Evolutionary conservation across 2,329 filamentous ascomycete species (phyloP), one percentile per base, ranked within the genome.

Genomic region (Plenodomus biglobosus): DNA sequence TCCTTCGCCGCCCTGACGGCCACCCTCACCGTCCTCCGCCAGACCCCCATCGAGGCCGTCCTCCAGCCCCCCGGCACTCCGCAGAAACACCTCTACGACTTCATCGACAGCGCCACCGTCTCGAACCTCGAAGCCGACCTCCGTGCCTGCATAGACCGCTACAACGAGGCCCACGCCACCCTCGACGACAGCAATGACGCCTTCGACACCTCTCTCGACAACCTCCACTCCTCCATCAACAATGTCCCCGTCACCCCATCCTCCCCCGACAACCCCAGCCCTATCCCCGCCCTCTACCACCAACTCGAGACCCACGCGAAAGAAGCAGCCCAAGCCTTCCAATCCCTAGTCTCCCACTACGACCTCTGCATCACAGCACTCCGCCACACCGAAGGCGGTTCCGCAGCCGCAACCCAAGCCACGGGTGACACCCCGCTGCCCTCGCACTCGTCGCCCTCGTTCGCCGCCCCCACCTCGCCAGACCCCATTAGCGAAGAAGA

Each of bases 331-430:
- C 80, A 86, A 48, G 80, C 90, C 4, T 81, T 97, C 1, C 83
- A 90, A 47, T 90, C 87, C 1, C 77, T 97, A 3, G 91, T 90
- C 7, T 83, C 82, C 20, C 92, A 97, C 73, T 96, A 96, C 68
- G 92, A 97, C 70, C 83, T 95, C 56, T 96, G 92, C 70, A 89
- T 95, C 13, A 92, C 87, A 1, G 92, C 92, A 1, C 86, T 96
- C 37, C 88, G 91, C 50, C 90, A 92, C 42, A 96, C 92, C 2
- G 91, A 96, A 74, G 76, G 77, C 48, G 76, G 78, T 8, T 74
- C 75, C 10, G 75, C 75, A 50, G 77, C 77, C 13, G 76, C 76
- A 2, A 73, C 68, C n/a, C 69, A 73, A 42, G 71, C 70, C 17
- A 69, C 71, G 1, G 69, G 67, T 21, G 27, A 32, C 27, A 11